Conservation (phyloP, 1,139 yeast species). For the Pichia sp. region DNA sequence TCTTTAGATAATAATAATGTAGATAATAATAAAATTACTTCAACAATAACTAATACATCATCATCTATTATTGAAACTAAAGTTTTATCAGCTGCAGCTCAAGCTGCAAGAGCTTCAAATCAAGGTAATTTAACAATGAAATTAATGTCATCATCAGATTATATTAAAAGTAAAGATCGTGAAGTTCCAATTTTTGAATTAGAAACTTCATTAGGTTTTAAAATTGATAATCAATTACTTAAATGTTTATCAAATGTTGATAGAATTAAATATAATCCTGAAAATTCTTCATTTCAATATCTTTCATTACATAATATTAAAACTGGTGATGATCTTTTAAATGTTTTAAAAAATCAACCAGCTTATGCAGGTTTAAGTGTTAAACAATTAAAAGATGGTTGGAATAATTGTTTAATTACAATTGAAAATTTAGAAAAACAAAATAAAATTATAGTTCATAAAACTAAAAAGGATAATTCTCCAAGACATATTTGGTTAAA, state of each 20-base stretch:
- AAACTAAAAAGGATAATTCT: slow-evolving; percentile 87
- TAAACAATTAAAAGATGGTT: slow-evolving; percentile 88
- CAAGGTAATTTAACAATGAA: slow-evolving; percentile 25
- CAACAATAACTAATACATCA: neutral
- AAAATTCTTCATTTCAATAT: slow-evolving; percentile 66
- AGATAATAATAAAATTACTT: neutral
- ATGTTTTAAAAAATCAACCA: slow-evolving; percentile 70
- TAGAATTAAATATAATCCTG: slow-evolving; percentile 59
- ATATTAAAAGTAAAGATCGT: slow-evolving; percentile 60
- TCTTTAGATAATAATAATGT: too few species aligned
- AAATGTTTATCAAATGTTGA: slow-evolving; percentile 71
- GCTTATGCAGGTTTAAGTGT: slow-evolving; percentile 86
- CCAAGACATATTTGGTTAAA: slow-evolving; percentile 93
- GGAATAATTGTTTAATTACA: slow-evolving; percentile 86
- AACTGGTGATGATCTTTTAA: slow-evolving; percentile 67
- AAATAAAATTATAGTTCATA: slow-evolving; percentile 69
- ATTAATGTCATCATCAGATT: slow-evolving; percentile 65
- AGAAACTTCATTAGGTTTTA: slow-evolving; percentile 45
- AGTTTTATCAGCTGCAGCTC: slow-evolving; percentile 6
- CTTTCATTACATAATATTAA: slow-evolving; percentile 85
- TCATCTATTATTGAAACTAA: slow-evolving; percentile 1
- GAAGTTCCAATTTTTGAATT: slow-evolving; percentile 63
- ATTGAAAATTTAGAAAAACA: slow-evolving; percentile 71
- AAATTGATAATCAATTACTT: slow-evolving; percentile 46
- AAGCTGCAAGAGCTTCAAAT: slow-evolving; percentile 6